Base-by-base conservation (phyloP, 129 eudicot genomes). In the Kitagawia praeruptora region DNA sequence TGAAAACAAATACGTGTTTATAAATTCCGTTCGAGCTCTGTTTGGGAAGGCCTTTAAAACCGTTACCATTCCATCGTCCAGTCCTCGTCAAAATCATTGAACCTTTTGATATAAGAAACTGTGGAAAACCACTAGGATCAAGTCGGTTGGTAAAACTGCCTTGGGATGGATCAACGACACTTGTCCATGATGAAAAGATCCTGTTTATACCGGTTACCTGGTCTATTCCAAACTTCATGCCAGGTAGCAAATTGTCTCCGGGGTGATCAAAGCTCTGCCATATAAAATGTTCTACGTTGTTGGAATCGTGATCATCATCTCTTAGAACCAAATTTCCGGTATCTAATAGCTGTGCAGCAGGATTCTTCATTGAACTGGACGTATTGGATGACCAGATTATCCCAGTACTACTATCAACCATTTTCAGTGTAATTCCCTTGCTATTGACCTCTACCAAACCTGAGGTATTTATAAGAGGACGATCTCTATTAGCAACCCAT, bases 181-280 rank as follows among this genome's bases (percentile, higher is more conserved):
- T 71, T 71, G 0, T 71, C 75, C 75, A 71, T 3, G 75, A 40
- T 10, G 49, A 19, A 45, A 0, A 9, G 49, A 39, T 6, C 49
- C 75, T 8, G 31, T 71, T 11, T 0, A 70, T 0, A 11, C 75
- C 75, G 2, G 48, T 70, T 7, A 38, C 75, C 48, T 40, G 42
- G 47, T 70, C 28, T 23, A 40, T 18, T 39, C 75, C 75, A 70
- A 4, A 38, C 75, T 39, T 70, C 75, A 70, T 70, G 5, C 75
- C 75, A 15, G 75, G 75, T 39, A 70, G 28, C 28, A 70, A 6
- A 40, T 7, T 40, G n/a, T 70, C 47, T 21, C 46, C 70, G 0
- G 84, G 84, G 41, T 75, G 70, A 75, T 81, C 84, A 75, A 75
- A 81, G 45, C 80, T 81, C 72, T 81, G 80, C 84, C 84, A 81